Evolutionary conservation across 2,329 filamentous ascomycete species (phyloP).

Genomic region (Alternaria sp.): DNA sequence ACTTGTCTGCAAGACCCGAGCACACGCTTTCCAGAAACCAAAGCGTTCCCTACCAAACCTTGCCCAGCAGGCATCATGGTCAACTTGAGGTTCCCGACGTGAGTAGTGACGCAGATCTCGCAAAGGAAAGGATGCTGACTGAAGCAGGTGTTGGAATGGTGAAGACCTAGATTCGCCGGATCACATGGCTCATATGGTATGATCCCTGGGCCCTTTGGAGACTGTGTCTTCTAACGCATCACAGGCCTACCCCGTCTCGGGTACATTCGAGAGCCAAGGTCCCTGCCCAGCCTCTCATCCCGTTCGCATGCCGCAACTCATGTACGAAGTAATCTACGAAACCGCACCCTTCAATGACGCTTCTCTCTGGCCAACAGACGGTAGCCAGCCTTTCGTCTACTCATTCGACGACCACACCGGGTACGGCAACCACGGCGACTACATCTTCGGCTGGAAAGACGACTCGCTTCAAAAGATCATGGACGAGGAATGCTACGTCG

Average conservation of each 20-base stretch:
- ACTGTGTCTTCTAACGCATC: not conserved
- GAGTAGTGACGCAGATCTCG: not conserved
- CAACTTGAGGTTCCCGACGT: constrained; percentile 49
- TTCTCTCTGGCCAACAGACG: constrained; percentile 30
- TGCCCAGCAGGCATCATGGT: constrained; percentile 55
- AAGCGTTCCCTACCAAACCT: constrained; percentile 49
- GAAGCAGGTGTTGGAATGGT: constrained; percentile 53
- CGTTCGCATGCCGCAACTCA: constrained; percentile 28
- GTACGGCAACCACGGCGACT: constrained; percentile 59
- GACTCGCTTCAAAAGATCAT: constrained; percentile 54
- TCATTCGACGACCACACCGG: constrained; percentile 51
- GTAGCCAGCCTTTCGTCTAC: constrained; percentile 42
- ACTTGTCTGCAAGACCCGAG: constrained; percentile 52
- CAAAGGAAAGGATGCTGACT: not conserved
- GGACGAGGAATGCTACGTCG: constrained; percentile 47
- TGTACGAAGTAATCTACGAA: constrained; percentile 39
- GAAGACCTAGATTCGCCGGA: constrained; percentile 32
- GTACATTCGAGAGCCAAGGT: constrained; percentile 46
- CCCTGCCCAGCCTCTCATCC: constrained; percentile 61
- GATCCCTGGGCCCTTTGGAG: not conserved
- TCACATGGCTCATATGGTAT: constrained; percentile 30
- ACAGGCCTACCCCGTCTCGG: constrained; percentile 22
- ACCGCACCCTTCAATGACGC: constrained; percentile 45
- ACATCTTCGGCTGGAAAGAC: constrained; percentile 61
- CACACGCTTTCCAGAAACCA: constrained; percentile 50